Base-by-base conservation (phyloP, 257 asterid species). In the Orobanche coerulescens region DNA sequence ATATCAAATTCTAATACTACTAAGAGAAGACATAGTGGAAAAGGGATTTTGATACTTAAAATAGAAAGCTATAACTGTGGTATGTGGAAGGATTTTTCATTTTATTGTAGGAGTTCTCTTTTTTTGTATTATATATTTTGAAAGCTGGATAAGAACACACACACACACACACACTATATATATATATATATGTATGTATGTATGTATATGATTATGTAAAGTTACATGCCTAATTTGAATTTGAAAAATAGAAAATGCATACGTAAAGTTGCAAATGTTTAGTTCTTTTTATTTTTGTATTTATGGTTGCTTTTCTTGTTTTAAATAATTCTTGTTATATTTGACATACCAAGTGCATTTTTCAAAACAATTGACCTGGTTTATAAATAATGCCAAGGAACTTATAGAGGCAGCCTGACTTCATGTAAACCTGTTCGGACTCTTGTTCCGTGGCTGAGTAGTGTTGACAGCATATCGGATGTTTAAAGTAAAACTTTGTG, bases 91-190 rank as follows among this genome's bases (percentile, higher is more conserved):
- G 44, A 25, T 26, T 54, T 62, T 5, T 49, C 18, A 12, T 16
- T 9, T 58, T 58, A 28, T 25, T 19, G 6, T 39, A 39, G 22
- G 23, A 10, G 53, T 33, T 15, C 39, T 49, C 13, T 46, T 20
- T 44, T 1, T 64, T 11, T 26, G 31, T 28, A 4, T 1, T 24
- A 19, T 18, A 46, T 33, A 40, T 31, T 50, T 47, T 42, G 0
- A 13, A 7, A 49, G 58, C 71, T 39, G 67, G 48, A 64, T 19
- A 5, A 37, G 14, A 10, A 36, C 57, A 58, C 31, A 39, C 25
- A n/a, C n/a, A n/a, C n/a, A n/a, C n/a, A n/a, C n/a, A n/a, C n/a
- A n/a, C n/a, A n/a, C n/a, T n/a, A n/a, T n/a, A n/a, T n/a, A n/a
- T n/a, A n/a, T n/a, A n/a, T n/a, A n/a, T n/a, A n/a, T n/a, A n/a